A percentile compares a stretch with the other conserved stretches of the same genome.
Evolutionary conservation across 1,139 yeast genomes (phyloP).

Genomic region (Debaryomycetaceae sp.): DNA sequence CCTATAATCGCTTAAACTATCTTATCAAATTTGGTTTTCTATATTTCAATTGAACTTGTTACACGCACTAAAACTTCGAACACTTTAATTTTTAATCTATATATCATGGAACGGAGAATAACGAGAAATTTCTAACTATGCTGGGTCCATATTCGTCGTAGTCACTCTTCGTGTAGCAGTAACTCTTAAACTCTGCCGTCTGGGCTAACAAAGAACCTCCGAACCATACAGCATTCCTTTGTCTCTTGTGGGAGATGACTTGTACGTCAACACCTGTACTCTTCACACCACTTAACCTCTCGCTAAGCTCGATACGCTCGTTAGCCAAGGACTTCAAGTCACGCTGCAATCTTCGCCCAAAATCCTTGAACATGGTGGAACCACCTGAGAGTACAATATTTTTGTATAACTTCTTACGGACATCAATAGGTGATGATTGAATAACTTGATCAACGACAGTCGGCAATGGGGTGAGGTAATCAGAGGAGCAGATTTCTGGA

Average conservation of each 20-base stretch:
- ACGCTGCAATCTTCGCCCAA: slow-evolving; percentile 95
- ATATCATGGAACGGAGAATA: slow-evolving; percentile 78
- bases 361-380: slow-evolving; percentile 97
- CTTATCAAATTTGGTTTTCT: not conserved
- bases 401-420: slow-evolving; percentile 91
- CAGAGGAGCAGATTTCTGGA: slow-evolving; percentile 95
- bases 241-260: slow-evolving; percentile 95
- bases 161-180: slow-evolving; percentile 95
- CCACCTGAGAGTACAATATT: slow-evolving; percentile 96
- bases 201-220: slow-evolving; percentile 97
- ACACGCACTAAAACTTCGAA: not conserved
- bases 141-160: slow-evolving; percentile 98
- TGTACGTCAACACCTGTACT: slow-evolving; percentile 96
- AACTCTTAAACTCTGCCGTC: slow-evolving; percentile 92
- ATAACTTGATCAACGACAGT: slow-evolving; percentile 92
- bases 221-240: slow-evolving; percentile 98
- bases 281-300: slow-evolving; percentile 73
- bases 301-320: slow-evolving; percentile 82
- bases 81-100: not conserved
- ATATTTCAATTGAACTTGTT: not conserved
- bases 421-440: slow-evolving; percentile 95
- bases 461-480: slow-evolving; percentile 93
- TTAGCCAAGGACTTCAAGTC: slow-evolving; percentile 86
- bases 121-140: slow-evolving; percentile 92
- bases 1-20: not conserved